These are phyloP conservation scores for Eragrostis nindensis DNA, from an alignment of 176 grass and related monocot genomes.

Conservation along the genomic window DNA sequence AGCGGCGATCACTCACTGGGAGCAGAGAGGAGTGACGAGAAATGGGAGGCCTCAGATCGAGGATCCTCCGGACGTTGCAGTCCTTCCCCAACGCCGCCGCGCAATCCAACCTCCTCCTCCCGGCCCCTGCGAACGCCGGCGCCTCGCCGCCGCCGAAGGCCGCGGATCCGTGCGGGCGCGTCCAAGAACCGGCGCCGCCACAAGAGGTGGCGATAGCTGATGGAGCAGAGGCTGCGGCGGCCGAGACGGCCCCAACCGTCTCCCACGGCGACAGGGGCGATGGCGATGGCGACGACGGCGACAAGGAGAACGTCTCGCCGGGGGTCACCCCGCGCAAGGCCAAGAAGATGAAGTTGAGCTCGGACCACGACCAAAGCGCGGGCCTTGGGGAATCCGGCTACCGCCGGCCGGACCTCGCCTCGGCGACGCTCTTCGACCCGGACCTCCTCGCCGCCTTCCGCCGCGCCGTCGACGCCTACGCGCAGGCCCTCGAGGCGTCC, in stretches of 20 bases:
- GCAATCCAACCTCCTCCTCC: conserved; percentile 45
- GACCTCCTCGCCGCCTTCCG: conserved; percentile 87
- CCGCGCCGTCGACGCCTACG: conserved; percentile 67
- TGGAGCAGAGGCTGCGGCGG: conserved; percentile 14
- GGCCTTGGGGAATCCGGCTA: conserved; percentile 25
- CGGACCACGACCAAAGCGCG: background rate
- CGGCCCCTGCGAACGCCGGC: background rate
- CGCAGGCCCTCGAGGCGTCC: conserved; percentile 33
- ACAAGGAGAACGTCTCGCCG: conserved; percentile 74
- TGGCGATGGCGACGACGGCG: background rate
- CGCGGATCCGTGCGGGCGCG: background rate
- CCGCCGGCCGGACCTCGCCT: conserved; percentile 69
- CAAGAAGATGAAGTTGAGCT: conserved; percentile 40
- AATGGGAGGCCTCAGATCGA: background rate
- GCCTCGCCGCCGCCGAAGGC: background rate
- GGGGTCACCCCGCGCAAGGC: conserved; percentile 42
- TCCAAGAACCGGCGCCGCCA: conserved; percentile 8
- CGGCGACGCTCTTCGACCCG: conserved; percentile 80
- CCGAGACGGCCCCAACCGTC: conserved; percentile 7
- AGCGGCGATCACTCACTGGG: background rate
- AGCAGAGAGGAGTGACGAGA: background rate
- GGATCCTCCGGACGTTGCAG: conserved; percentile 34
- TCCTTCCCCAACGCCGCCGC: conserved; percentile 47
- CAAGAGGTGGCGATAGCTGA: background rate
- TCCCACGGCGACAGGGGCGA: background rate